phyloP scores from a whole-genome alignment of 371 early-diverging fungal genomes.

The Chytridiales sp. region DNA sequence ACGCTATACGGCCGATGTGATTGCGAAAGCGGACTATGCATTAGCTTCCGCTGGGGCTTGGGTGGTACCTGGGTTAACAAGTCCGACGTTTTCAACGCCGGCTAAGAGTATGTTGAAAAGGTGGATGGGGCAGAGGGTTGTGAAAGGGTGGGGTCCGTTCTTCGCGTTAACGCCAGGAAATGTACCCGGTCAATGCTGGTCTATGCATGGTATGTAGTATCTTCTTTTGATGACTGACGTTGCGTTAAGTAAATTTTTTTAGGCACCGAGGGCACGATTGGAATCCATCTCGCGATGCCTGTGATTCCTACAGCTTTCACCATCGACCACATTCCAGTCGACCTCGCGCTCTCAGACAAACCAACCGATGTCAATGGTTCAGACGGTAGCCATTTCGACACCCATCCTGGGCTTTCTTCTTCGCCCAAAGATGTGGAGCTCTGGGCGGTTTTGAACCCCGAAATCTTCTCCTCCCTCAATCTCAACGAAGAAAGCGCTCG shows the following conservation, averaged over 20 bases:
- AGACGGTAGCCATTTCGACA: not conserved
- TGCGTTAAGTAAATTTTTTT: conserved; percentile 32
- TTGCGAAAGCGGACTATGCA: conserved; percentile 70
- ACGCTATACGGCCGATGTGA: conserved; percentile 52
- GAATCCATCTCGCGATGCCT: conserved; percentile 55
- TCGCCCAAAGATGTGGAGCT: conserved; percentile 68
- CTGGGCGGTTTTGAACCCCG: conserved; percentile 54
- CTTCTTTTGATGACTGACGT: too few relatives aligned
- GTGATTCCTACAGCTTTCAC: conserved; percentile 62
- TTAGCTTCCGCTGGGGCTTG: conserved; percentile 62
- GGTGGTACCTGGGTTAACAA: conserved; percentile 62
- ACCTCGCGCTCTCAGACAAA: conserved; percentile 48
- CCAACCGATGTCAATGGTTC: not conserved
- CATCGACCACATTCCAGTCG: conserved; percentile 64
- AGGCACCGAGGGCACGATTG: conserved; percentile 64
- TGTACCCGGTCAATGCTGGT: conserved; percentile 68
- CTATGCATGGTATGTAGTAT: conserved; percentile 40
- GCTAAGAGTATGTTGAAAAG: not conserved
- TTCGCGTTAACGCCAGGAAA: conserved; percentile 16
- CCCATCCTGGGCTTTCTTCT: conserved; percentile 44
- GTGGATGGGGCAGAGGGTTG: not conserved
- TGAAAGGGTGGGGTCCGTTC: conserved; percentile 15
- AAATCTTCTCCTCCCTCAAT: conserved; percentile 1
- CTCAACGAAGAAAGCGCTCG: conserved; percentile 14
- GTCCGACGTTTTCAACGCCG: conserved; percentile 36